Evolutionary conservation across 2,329 filamentous ascomycete genomes (phyloP), one percentile per base, ranked within the genome.

Genomic region (Pyrenochaeta sp.): DNA sequence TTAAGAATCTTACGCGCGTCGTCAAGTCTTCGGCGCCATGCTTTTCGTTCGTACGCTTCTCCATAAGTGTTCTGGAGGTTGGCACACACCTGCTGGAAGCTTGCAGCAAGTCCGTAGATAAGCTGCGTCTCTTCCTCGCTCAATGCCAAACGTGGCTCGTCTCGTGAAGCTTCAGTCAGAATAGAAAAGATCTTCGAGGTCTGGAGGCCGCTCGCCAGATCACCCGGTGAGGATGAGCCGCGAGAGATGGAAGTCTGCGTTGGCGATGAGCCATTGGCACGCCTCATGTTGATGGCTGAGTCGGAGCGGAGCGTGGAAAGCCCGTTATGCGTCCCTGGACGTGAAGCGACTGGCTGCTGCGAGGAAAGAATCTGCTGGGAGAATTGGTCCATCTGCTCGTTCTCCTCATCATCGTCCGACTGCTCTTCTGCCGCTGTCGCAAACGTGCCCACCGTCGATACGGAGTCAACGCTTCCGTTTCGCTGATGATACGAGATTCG

Each of bases 1-100:
- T 94, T 90, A 27, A 96, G 79, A 3, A 91, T 83, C 46, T 85
- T 82, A 54, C 87, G 86, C 4, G 92, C 92, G 46, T 87, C 85
- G 61, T 96, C 91, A 45, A 97, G 82, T 61, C 90, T 83, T 58
- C 89, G 81, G 54, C 91, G 82, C 73, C 90, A 87, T 54, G 88
- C 81, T 49, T 87, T 81, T 44, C 82, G 83, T 62, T 90, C 85
- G 56, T 85, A 76, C 32, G 73, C 67, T 82, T 82, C 50, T 78
- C 81, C 46, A 71, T 78, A 56, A 44, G 69, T 75, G 56, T 70
- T 71, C 66, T 85, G 83, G 54, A 86, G 68, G 51, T 79, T 77
- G 32, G 75, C 72, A 49, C 82, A 84, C 4, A 85, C 81, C 54
- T 81, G 76, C 53, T 85, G 77, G 31, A 88, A 74, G 49, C 80